Evolutionary conservation across 805 yeast genomes (phyloP), one percentile per base, ranked within the genome.

Genomic region (Candida endomychidarum): DNA sequence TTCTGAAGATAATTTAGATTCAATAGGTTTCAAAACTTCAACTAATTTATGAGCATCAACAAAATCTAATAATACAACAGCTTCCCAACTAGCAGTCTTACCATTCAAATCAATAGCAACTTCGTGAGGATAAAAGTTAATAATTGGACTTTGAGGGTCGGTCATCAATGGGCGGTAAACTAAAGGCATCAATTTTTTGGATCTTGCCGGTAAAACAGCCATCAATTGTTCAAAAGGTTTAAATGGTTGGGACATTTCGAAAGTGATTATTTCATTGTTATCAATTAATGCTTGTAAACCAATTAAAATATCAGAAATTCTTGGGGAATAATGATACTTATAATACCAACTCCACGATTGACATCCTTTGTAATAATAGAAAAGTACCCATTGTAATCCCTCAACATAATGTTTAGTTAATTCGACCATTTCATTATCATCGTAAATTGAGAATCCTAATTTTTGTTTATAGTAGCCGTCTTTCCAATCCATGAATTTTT

Each of bases 271-370:
- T 34, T 61, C 56, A 14, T 52, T 49, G 7, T 52, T 47, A 4
- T 57, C 57, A 27, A 67, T 48, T 44, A 74, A 65, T 40, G 77
- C 76, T 34, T 81, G 75, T 39, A 91, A 70, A 35, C 96, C 98
- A 42, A 72, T 67, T 23, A 75, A 62, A 46, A 91, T 72, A 63
- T 91, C 98, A 4, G 96, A 87, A 43, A 91, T 87, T 69, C 96
- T 80, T 34, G 99, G 99, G 12, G 98, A 78, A 61, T 91, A 91
- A 59, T 93, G 97, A 61, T 86, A 86, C 49, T 72, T 78, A 60
- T 77, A 91, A 58, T 77, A 91, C 99, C 98, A 91, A 32, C 86
- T 83, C 99, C 99, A 91, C 2, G 98, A 89, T 27, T 87, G 86
- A 56, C 87, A 82, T 19, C 97, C 98, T 51, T 77, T 75, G 57